Evolutionary conservation across 257 asterid genomes (phyloP).

Genomic region (Solanum sparsipilum): DNA sequence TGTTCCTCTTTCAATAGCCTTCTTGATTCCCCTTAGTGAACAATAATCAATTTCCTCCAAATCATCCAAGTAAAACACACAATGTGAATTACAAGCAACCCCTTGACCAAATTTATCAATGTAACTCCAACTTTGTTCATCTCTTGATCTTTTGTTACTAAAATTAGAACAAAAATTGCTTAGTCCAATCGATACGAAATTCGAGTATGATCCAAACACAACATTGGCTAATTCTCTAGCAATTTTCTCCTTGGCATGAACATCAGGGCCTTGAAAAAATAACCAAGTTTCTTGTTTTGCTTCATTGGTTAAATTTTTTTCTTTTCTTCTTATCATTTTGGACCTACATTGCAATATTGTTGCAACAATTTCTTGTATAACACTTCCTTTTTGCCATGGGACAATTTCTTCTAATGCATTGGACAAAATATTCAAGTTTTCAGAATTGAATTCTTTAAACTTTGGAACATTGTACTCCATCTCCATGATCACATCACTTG

Average conservation of each 20-base stretch:
- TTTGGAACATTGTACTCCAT: neutral
- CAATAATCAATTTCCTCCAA: slow-evolving; percentile 39
- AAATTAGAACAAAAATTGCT: slow-evolving; percentile 32
- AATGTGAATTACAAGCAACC: slow-evolving; percentile 36
- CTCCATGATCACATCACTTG: neutral
- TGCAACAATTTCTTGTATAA: slow-evolving; percentile 43
- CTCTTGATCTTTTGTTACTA: slow-evolving; percentile 44
- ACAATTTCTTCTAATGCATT: slow-evolving; percentile 54
- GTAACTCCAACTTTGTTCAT: slow-evolving; percentile 39
- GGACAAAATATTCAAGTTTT: slow-evolving; percentile 46
- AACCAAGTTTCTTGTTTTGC: slow-evolving; percentile 71
- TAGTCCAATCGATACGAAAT: slow-evolving; percentile 22
- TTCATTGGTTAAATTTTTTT: neutral
- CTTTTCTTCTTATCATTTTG: slow-evolving; percentile 42
- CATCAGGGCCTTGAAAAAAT: slow-evolving; percentile 49
- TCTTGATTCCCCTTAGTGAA: slow-evolving; percentile 32
- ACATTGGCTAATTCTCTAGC: slow-evolving; percentile 57
- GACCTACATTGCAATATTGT: slow-evolving; percentile 70
- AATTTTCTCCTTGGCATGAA: slow-evolving; percentile 44
- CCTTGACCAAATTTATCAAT: slow-evolving; percentile 34
- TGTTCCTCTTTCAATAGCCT: slow-evolving; percentile 53
- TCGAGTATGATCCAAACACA: slow-evolving; percentile 61
- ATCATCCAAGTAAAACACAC: slow-evolving; percentile 61
- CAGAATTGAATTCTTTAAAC: slow-evolving; percentile 22
- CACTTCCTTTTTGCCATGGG: slow-evolving; percentile 43